These are phyloP conservation scores for Drechslerella coelobrocha DNA, from an alignment of 2,329 filamentous ascomycete genomes.

Conservation along the genomic window DNA sequence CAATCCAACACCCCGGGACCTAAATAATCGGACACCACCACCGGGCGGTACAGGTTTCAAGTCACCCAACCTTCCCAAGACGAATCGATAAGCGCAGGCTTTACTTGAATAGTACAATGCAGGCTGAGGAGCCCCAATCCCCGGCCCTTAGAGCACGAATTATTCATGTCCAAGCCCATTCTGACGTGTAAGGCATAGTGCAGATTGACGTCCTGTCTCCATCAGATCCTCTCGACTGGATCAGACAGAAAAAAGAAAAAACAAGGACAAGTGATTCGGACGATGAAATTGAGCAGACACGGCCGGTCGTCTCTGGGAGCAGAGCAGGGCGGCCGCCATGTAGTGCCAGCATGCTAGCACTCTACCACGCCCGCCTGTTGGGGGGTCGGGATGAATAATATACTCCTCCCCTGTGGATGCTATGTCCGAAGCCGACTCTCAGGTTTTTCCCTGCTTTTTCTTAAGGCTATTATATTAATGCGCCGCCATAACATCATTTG, in stretches of 20 bases:
- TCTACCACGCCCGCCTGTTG: neutral
- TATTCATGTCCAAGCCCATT: conserved; percentile 45
- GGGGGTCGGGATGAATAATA: conserved; percentile 2
- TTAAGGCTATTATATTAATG: conserved; percentile 9
- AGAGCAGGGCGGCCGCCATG: conserved; percentile 37
- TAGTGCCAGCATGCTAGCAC: conserved; percentile 16
- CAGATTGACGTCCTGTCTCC: conserved; percentile 40
- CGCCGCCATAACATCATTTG: conserved; percentile 14
- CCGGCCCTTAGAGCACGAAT: conserved; percentile 38
- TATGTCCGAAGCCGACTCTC: conserved; percentile 7
- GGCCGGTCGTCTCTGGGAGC: conserved; percentile 6
- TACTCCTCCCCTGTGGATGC: neutral
- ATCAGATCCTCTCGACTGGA: conserved; percentile 25
- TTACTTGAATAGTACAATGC: conserved; percentile 43
- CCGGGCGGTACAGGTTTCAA: conserved; percentile 45
- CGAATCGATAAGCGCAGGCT: conserved; percentile 49
- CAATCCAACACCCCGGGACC: conserved; percentile 1
- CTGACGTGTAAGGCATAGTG: conserved; percentile 39
- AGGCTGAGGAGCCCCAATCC: conserved; percentile 31
- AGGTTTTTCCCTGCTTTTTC: conserved; percentile 13
- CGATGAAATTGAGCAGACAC: conserved; percentile 10
- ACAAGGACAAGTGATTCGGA: conserved; percentile 6
- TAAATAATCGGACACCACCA: conserved; percentile 4
- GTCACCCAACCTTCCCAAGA: conserved; percentile 28
- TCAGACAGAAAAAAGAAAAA: conserved; percentile 19